Evolutionary conservation across 2,329 filamentous ascomycete species (phyloP), one percentile per base, ranked within the genome.

Genomic region (Fusarium secorum): DNA sequence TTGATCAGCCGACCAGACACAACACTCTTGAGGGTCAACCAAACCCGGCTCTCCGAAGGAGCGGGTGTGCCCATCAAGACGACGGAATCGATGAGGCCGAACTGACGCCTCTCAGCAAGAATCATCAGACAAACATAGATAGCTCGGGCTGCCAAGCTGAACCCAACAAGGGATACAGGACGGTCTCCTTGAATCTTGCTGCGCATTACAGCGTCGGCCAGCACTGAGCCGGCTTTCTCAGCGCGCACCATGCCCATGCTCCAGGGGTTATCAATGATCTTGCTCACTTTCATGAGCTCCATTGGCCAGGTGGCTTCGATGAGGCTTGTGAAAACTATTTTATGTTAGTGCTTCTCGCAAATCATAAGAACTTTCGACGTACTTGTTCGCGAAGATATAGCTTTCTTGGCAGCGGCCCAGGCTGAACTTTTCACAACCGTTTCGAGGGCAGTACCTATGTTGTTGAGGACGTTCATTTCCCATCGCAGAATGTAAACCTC

Each of bases 1-100:
- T 98, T 98, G 76, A 98, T 87, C n/a, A 98, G 85, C 26, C 94
- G 89, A 0, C 95, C 94, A 42, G 89, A 87, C 7, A 97, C 93
- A 5, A 95, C 92, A 64, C 89, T 91, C 69, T 93, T 90, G 77
- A 97, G 87, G 10, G 89, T 86, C 32, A 91, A 85, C 95, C 95
- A 98, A 57, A 93, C 89, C 11, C 86, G 85, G 4, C 86, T 86
- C 26, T 91, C 87, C 3, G 92, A 89, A 1, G 95, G 93, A 10
- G 91, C 90, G 0, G 95, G 94, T 0, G 92, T 87, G 3, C 95
- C 95, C 78, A 98, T 93, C 57, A 98, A 78, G 30, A 97, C 89
- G 4, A 92, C 95, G 36, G 92, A 93, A 77, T 98, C 95, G 17
- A 99, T 85, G 6, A 97, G 79, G 0, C 95, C 95, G 77, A 97